phyloP scores from a whole-genome alignment of 2,329 filamentous ascomycete genomes.

The Neopestalotiopsis sp. region DNA sequence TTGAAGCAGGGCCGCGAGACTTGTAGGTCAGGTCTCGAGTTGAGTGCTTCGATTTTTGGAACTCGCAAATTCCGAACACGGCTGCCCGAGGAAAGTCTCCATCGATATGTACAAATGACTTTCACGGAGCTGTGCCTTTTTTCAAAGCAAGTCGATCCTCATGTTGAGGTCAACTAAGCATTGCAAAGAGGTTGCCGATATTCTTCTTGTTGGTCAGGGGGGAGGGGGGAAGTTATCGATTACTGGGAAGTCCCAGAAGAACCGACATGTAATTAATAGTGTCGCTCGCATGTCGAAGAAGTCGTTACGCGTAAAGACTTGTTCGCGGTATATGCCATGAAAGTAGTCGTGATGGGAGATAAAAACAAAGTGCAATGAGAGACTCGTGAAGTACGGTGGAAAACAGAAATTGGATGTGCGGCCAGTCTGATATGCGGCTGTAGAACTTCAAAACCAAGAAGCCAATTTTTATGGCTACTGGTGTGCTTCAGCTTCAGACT shows the following conservation, averaged over 20 bases:
- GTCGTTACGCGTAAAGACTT: constrained; percentile 13
- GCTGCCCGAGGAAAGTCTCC: neutral
- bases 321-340: constrained; percentile 16
- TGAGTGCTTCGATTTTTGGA: neutral
- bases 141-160: neutral
- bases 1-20: neutral
- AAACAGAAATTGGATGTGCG: constrained; percentile 33
- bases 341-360: constrained; percentile 10
- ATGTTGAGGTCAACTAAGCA: neutral
- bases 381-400: constrained; percentile 23
- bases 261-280: constrained; percentile 9
- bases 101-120: neutral
- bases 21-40: neutral
- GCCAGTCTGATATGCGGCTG: constrained; percentile 20
- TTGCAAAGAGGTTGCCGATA: neutral
- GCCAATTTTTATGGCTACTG: constrained; percentile 44
- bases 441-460: constrained; percentile 51
- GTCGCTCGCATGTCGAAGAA: constrained; percentile 11
- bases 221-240: neutral
- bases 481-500: neutral
- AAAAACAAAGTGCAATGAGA: constrained; percentile 24
- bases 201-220: neutral
- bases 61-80: neutral
- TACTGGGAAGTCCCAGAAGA: neutral
- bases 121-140: neutral